phyloP scores from a whole-genome alignment of 768 basidiomycete species.

The Auriscalpium vulgare region DNA sequence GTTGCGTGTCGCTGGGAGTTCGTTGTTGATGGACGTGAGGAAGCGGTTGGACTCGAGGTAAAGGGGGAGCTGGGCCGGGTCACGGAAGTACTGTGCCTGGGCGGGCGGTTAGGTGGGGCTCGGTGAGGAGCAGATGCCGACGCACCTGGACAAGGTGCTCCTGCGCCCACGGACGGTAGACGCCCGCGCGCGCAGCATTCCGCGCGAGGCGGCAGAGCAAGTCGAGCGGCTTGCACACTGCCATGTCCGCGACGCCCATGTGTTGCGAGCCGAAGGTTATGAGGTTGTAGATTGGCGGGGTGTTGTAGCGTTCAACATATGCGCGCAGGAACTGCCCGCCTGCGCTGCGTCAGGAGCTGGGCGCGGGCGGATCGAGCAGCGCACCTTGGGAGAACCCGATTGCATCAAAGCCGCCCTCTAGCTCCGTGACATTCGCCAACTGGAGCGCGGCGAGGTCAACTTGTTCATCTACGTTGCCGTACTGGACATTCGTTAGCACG shows the following conservation, averaged over 20 bases:
- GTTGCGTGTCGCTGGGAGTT: slow-evolving; percentile 47
- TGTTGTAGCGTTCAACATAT: slow-evolving; percentile 70
- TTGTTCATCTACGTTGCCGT: slow-evolving; percentile 71
- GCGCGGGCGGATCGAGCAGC: not conserved
- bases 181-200: slow-evolving; percentile 49
- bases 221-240: slow-evolving; percentile 55
- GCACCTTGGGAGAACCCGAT: slow-evolving; percentile 82
- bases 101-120: not conserved
- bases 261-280: slow-evolving; percentile 86
- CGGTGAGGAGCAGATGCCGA: not conserved
- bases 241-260: slow-evolving; percentile 78
- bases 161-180: slow-evolving; percentile 74
- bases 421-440: slow-evolving; percentile 53
- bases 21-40: slow-evolving; percentile 74
- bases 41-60: slow-evolving; percentile 62
- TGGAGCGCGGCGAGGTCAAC: slow-evolving; percentile 57
- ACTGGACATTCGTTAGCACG: slow-evolving; percentile 33
- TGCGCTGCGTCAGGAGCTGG: slow-evolving; percentile 14
- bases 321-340: slow-evolving; percentile 85
- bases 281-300: slow-evolving; percentile 69
- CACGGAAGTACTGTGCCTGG: slow-evolving; percentile 84
- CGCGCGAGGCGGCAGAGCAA: slow-evolving; percentile 63
- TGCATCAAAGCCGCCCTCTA: slow-evolving; percentile 70
- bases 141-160: slow-evolving; percentile 63
- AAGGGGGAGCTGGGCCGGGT: slow-evolving; percentile 47